Percentiles rank a stretch among this genome's conserved stretches.
phyloP scores from a whole-genome alignment of 371 early-diverging fungal species.

The Mortierella sp. region DNA sequence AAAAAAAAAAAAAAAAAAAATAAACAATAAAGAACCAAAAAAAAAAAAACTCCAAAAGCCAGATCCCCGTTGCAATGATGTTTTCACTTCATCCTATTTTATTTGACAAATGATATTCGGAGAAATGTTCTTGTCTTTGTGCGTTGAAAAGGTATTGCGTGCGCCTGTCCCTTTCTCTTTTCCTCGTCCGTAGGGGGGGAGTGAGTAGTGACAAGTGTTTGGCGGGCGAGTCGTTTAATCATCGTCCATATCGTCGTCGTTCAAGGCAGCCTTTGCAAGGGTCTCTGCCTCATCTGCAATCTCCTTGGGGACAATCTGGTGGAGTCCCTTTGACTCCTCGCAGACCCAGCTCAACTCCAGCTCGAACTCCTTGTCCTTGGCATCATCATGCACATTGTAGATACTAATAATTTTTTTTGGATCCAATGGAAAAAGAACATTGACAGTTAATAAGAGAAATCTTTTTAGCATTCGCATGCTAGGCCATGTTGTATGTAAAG shows the following conservation, averaged over 20 bases:
- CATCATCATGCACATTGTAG: constrained; percentile 95
- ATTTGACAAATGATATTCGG: neutral
- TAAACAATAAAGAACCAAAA: neutral
- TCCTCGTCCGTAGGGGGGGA: neutral
- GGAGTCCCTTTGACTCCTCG: constrained; percentile 83
- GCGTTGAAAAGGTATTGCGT: neutral
- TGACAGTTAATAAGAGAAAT: too few relatives aligned
- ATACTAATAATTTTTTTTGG: constrained; percentile 68
- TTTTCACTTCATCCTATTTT: neutral
- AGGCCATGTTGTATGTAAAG: neutral
- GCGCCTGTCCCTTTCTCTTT: neutral
- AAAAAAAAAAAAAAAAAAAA: neutral
- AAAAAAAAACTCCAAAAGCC: neutral
- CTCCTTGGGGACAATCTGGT: constrained; percentile 91
- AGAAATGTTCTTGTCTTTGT: neutral
- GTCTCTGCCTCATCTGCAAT: constrained; percentile 89
- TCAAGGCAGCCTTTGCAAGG: constrained; percentile 73
- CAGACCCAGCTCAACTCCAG: constrained; percentile 97
- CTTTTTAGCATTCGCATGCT: too few relatives aligned
- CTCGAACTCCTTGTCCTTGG: constrained; percentile 98
- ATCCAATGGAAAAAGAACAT: too few relatives aligned
- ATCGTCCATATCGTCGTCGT: constrained; percentile 53
- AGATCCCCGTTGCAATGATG: neutral
- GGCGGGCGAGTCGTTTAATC: constrained; percentile 15
- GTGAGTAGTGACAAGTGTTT: neutral